These are phyloP conservation scores for Blastomyces silverae DNA, from an alignment of 2,329 filamentous ascomycete species.

Conservation along the genomic window DNA sequence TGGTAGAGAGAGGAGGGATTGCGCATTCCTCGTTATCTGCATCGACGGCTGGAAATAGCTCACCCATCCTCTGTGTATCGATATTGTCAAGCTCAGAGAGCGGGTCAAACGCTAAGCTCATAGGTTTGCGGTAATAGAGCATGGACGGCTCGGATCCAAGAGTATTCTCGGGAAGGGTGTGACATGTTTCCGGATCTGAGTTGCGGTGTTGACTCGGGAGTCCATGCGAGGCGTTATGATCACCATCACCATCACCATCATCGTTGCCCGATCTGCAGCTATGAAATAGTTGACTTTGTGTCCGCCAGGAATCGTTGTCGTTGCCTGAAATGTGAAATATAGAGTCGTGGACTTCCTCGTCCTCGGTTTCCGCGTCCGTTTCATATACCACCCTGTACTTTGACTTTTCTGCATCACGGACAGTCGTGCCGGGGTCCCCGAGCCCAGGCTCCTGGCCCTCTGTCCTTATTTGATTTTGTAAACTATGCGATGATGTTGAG, in stretches of 20 bases:
- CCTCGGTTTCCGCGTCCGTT: constrained; percentile 38
- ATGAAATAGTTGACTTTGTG: neutral
- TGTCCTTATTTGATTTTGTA: neutral
- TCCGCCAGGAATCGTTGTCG: neutral
- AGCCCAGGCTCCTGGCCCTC: neutral
- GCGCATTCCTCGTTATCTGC: constrained; percentile 2
- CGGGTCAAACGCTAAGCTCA: constrained; percentile 22
- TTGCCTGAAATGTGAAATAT: constrained; percentile 17
- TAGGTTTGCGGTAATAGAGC: constrained; percentile 33
- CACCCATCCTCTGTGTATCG: constrained; percentile 31
- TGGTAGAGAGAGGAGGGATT: constrained; percentile 11
- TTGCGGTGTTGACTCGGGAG: neutral
- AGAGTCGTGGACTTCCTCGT: constrained; percentile 28
- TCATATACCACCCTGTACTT: constrained; percentile 34
- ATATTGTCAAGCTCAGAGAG: constrained; percentile 26
- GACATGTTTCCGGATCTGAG: neutral
- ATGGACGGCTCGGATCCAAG: constrained; percentile 13
- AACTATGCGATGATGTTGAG: neutral
- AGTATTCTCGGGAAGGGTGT: neutral
- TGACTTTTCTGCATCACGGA: neutral
- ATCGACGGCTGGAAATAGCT: constrained; percentile 32
- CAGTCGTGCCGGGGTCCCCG: neutral
- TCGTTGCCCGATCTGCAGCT: neutral
- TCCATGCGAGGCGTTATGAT: neutral
- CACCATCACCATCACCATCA: neutral